phyloP scores from a whole-genome alignment of 2,329 filamentous ascomycete species.

The Calcarisporium arbuscula region DNA sequence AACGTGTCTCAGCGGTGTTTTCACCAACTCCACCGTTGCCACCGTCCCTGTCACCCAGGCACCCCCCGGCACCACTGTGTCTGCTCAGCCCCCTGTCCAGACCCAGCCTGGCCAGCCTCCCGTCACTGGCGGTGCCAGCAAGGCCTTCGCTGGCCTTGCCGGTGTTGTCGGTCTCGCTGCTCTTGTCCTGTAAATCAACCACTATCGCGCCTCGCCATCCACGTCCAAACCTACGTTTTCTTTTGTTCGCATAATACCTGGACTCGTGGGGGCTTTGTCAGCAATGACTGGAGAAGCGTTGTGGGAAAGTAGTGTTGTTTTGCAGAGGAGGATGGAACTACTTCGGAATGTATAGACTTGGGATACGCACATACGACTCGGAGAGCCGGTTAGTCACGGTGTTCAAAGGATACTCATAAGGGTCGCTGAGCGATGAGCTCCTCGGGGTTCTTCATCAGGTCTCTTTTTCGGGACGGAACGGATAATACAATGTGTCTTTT shows the following conservation, averaged over 20 bases:
- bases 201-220: conserved; percentile 26
- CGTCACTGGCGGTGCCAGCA: conserved; percentile 52
- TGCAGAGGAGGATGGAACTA: conserved; percentile 15
- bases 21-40: conserved; percentile 20
- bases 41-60: conserved; percentile 18
- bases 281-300: conserved; percentile 30
- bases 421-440: not conserved
- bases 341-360: conserved; percentile 28
- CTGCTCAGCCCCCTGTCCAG: conserved; percentile 17
- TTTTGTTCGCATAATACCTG: conserved; percentile 34
- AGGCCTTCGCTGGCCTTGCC: conserved; percentile 50
- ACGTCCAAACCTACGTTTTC: conserved; percentile 33
- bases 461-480: conserved; percentile 4
- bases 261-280: conserved; percentile 31
- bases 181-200: conserved; percentile 49
- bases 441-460: not conserved
- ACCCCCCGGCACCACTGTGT: conserved; percentile 18
- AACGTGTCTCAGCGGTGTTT: conserved; percentile 10
- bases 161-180: conserved; percentile 55
- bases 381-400: conserved; percentile 18
- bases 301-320: conserved; percentile 24
- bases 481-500: conserved; percentile 26
- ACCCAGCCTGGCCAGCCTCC: too few relatives aligned
- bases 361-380: conserved; percentile 29
- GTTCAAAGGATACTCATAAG: conserved; percentile 4